Evolutionary conservation across 257 asterid species (phyloP).

Genomic region (Datura wrightii): DNA sequence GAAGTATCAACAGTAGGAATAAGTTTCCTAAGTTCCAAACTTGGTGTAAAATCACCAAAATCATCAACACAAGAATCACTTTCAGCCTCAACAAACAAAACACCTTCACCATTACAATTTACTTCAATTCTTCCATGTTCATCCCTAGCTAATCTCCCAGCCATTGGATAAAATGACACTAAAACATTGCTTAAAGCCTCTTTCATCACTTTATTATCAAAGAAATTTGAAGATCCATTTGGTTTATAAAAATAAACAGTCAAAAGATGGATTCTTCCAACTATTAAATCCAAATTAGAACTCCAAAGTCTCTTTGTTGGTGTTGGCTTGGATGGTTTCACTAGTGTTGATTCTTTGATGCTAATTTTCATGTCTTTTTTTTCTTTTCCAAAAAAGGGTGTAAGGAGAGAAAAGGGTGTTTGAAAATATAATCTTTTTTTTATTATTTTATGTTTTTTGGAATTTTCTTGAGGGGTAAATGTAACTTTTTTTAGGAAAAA

Average conservation of each 20-base stretch:
- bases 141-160: constrained; percentile 47
- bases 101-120: constrained; percentile 53
- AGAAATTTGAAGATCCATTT: constrained; percentile 43
- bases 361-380: constrained; percentile 37
- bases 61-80: constrained; percentile 42
- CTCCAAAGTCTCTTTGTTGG: constrained; percentile 44
- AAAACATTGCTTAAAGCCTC: constrained; percentile 48
- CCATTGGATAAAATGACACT: constrained; percentile 56
- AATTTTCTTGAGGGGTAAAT: background rate
- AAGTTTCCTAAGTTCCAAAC: constrained; percentile 42
- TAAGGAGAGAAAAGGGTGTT: background rate
- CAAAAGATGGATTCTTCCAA: constrained; percentile 46
- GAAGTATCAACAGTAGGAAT: constrained; percentile 43
- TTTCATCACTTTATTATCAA: constrained; percentile 39
- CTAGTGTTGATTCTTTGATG: constrained; percentile 40
- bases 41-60: constrained; percentile 52
- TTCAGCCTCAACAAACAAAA: constrained; percentile 53
- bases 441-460: background rate
- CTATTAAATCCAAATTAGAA: constrained; percentile 47
- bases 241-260: constrained; percentile 50
- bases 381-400: background rate
- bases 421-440: background rate
- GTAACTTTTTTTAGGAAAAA: background rate
- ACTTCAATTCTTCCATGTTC: constrained; percentile 50
- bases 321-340: constrained; percentile 44